A percentile compares a stretch with the other conserved stretches of the same genome.
These are phyloP conservation scores for Solanum tacnaense DNA, from an alignment of 257 asterid species.

Conservation along the genomic window DNA sequence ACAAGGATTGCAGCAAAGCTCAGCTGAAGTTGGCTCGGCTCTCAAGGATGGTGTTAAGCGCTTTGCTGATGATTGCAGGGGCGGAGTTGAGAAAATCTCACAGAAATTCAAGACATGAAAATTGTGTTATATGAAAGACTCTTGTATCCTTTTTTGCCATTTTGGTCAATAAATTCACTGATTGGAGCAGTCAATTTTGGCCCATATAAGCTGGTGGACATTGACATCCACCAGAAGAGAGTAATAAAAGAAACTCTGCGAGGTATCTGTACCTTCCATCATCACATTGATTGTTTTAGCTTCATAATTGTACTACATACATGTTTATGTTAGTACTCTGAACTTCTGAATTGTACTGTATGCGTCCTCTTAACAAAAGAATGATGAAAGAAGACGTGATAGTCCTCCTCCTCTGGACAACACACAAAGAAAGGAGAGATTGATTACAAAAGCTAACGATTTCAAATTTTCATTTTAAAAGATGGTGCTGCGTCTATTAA, in stretches of 20 bases:
- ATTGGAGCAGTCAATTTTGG: neutral
- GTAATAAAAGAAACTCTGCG: neutral
- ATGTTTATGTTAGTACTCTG: neutral
- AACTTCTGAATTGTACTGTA: neutral
- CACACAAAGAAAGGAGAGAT: neutral
- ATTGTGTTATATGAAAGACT: neutral
- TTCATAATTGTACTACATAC: neutral
- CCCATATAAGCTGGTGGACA: neutral
- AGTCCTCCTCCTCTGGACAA: neutral
- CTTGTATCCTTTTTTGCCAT: neutral
- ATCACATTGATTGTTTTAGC: neutral
- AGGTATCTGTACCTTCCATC: neutral
- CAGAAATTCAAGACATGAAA: constrained; percentile 81
- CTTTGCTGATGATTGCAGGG: constrained; percentile 77
- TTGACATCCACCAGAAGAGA: neutral
- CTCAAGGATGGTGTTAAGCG: constrained; percentile 62
- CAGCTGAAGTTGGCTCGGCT: constrained; percentile 29
- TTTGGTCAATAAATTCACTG: neutral
- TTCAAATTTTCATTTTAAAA: neutral
- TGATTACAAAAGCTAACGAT: neutral
- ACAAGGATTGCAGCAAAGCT: constrained; percentile 30
- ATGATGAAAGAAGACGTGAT: neutral
- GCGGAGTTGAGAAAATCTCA: constrained; percentile 72
- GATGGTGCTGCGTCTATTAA: neutral
- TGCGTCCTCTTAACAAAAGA: neutral